These are phyloP conservation scores for Parastagonospora nodorum DNA, from an alignment of 2,329 filamentous ascomycete genomes.

Conservation along the genomic window DNA sequence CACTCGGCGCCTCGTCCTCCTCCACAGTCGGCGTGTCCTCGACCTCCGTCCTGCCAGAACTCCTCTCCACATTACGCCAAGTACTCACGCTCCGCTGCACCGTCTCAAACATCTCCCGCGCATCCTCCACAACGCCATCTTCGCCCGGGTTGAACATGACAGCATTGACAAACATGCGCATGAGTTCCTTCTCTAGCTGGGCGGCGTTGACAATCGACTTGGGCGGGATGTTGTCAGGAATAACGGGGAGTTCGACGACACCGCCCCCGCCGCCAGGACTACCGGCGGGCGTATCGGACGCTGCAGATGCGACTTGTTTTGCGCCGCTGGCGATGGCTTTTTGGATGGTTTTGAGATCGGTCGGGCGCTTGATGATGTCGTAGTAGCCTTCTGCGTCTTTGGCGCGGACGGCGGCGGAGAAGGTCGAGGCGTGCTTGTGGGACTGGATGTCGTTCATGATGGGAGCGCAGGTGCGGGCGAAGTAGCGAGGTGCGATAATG, in stretches of 20 bases:
- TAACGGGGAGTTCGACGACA: slow-evolving; percentile 62
- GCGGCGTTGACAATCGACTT: slow-evolving; percentile 90
- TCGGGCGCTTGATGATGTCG: slow-evolving; percentile 58
- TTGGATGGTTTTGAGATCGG: slow-evolving; percentile 58
- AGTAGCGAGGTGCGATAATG: slow-evolving; percentile 55
- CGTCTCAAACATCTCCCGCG: slow-evolving; percentile 85
- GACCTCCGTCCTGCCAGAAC: slow-evolving; percentile 27
- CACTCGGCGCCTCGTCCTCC: slow-evolving; percentile 30
- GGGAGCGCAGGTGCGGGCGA: slow-evolving; percentile 53
- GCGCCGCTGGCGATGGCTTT: slow-evolving; percentile 54
- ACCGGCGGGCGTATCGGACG: slow-evolving; percentile 61
- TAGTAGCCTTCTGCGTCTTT: slow-evolving; percentile 58
- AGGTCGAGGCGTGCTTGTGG: slow-evolving; percentile 59
- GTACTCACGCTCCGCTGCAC: slow-evolving; percentile 79
- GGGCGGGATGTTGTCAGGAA: slow-evolving; percentile 79
- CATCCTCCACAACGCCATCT: slow-evolving; percentile 85
- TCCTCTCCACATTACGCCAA: slow-evolving; percentile 72
- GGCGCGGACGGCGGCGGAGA: slow-evolving; percentile 55
- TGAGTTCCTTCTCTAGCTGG: slow-evolving; percentile 89
- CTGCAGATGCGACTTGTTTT: slow-evolving; percentile 63
- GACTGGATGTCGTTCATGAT: slow-evolving; percentile 58
- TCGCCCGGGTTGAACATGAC: slow-evolving; percentile 98
- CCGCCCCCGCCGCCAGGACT: slow-evolving; percentile 63
- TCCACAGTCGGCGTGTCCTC: slow-evolving; percentile 37
- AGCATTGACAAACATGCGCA: slow-evolving; percentile 96